Evolutionary conservation across 2,329 filamentous ascomycete species (phyloP), one percentile per base, ranked within the genome.

Genomic region (Arthrocladium fulminans): DNA sequence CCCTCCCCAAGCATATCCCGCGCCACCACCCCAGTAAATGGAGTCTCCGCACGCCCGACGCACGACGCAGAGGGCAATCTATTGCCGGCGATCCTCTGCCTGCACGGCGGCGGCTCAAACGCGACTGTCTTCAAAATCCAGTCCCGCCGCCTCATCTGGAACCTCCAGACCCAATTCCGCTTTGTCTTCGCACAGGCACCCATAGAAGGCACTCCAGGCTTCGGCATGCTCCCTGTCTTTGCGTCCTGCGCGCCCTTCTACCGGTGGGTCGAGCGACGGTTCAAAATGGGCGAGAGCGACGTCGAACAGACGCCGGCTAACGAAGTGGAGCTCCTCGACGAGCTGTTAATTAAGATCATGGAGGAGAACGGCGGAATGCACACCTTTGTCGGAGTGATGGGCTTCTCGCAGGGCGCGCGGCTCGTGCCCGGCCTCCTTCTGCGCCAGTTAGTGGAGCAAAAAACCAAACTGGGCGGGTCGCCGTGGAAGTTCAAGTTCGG

Each of bases 51-150:
- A 3, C 32, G 32, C 2, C 50, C 52, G 1, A 54, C 51, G 19
- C 51, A 58, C 47, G 48, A 48, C 44, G 42, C 44, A 30, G 27
- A 29, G 20, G 52, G 52, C 3, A 27, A 45, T 13, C 49, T 48
- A 5, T 55, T 62, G 24, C 60, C 60, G 2, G 57, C 57, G 3
- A 55, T 69, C 49, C 60, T 70, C 25, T 65, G 64, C 59, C 63
- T 70, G 25, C 67, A 70, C 57, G 67, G 67, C 51, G 62, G 63
- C 29, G 67, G 67, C 49, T 66, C 65, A 25, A 67, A 64, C 49
- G 57, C 62, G 2, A 47, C 48, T 35, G 40, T 69, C 63, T 57
- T 69, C 56, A 60, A 60, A 22, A 60, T 66, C 49, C 67, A 70
- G 55, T 58, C 59, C 30, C 64, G 65, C 35, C 58, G 61, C 9